phyloP scores from a whole-genome alignment of 768 basidiomycete species.

The Tylopilus balloui region DNA sequence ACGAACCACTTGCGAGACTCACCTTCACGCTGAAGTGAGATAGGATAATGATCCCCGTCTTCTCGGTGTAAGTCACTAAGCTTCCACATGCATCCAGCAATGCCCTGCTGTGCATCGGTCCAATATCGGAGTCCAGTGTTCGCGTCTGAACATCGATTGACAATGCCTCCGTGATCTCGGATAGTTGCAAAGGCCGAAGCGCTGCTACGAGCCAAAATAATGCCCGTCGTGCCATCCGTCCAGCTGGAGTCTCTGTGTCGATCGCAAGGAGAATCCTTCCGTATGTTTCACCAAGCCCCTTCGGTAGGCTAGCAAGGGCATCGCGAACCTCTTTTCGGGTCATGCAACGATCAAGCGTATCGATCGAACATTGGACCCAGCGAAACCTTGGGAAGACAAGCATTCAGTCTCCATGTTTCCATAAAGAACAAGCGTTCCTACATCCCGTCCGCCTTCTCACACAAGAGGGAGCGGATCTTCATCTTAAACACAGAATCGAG shows the following conservation, averaged over 20 bases:
- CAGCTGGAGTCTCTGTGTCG: not conserved
- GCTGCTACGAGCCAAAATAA: conserved; percentile 1
- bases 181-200: not conserved
- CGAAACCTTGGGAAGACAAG: not conserved
- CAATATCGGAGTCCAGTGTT: not conserved
- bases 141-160: not conserved
- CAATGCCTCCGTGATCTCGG: not conserved
- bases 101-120: conserved; percentile 1
- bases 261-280: not conserved
- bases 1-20: no score
- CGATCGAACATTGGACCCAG: conserved; percentile 2
- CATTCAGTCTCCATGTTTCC: not conserved
- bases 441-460: conserved; percentile 1
- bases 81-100: conserved; percentile 5
- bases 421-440: not conserved
- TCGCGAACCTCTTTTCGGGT: not conserved
- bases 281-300: conserved; percentile 1
- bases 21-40: conserved; percentile 6
- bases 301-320: not conserved
- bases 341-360: not conserved
- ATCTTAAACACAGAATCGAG: not conserved
- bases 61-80: not conserved
- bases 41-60: not conserved
- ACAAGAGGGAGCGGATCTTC: not conserved
- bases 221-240: not conserved